Evolutionary conservation across 2,329 filamentous ascomycete species (phyloP), one percentile per base, ranked within the genome.

Genomic region (Nigrospora osmanthi): DNA sequence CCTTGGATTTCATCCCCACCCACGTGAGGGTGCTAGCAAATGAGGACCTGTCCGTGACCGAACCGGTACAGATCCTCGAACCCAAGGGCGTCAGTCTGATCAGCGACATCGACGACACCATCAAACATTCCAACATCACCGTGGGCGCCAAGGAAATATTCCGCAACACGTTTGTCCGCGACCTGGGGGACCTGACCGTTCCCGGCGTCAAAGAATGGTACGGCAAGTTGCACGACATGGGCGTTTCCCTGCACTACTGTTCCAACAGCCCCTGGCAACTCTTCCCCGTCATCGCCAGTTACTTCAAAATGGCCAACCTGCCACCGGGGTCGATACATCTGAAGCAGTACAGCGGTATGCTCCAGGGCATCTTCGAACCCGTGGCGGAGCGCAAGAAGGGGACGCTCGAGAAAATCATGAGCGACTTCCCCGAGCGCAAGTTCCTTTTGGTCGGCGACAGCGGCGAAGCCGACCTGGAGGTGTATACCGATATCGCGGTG

Each of bases 231-330:
- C 76, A 85, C 35, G 73, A 81, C 16, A 80, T 91, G 68, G 89
- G 90, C 15, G 91, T 97, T 19, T 80, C 83, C 55, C 77, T 98
- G 43, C 94, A 98, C 61, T 98, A 98, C 63, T 94, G 95, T 52
- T 98, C 93, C n/a, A 98, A 98, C 65, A 95, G 91, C 42, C 93
- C 93, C 1, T 98, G 94, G 94, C 94, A 98, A 62, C 75, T 98
- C 7, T 98, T 88, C 56, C 93, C 93, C 0, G 81, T 97, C 3
- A 70, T 98, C 11, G 85, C 87, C 6, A 88, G 80, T 43, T 98
- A 86, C 61, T 95, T 97, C 62, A 81, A 83, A 52, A 67, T 85
- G 35, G 86, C 87, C 7, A 86, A 86, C 1, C 69, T 98, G 1
- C 93, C 93, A 0, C 79, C 79, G 1, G 94, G 93, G 0, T 96